phyloP scores from a whole-genome alignment of 257 asterid genomes.

The Voacanga thouarsii region DNA sequence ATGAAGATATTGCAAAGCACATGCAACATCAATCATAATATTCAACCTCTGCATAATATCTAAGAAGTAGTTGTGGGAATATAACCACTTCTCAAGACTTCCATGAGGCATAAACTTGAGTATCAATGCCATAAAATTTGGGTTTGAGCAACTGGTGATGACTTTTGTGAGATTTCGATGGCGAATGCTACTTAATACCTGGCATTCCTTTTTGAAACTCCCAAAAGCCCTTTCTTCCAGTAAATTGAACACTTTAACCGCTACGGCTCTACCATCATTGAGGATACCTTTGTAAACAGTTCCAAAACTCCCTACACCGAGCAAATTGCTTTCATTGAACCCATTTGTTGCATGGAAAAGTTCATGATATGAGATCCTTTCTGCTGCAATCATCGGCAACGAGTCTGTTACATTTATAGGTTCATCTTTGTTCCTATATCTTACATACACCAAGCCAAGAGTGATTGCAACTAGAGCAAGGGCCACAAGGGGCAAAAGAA shows the following conservation, averaged over 20 bases:
- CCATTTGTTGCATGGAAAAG: no score
- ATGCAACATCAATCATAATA: not conserved
- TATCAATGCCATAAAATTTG: not conserved
- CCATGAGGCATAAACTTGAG: not conserved
- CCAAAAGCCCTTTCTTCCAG: not conserved
- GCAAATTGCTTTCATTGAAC: no score
- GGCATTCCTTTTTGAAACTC: not conserved
- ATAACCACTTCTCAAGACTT: slow-evolving; percentile 5
- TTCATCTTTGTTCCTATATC: no score
- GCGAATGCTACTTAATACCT: not conserved
- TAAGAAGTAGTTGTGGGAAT: not conserved
- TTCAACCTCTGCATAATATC: not conserved
- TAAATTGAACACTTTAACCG: slow-evolving; percentile 10
- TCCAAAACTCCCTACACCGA: no score
- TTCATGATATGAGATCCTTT: no score
- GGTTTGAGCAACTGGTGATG: not conserved
- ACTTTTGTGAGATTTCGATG: not conserved
- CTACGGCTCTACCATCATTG: not conserved
- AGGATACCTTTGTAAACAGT: not conserved
- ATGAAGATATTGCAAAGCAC: slow-evolving; percentile 9
- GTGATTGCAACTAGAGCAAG: no score
- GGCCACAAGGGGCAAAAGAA: no score
- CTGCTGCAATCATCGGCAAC: no score
- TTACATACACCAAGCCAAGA: no score
- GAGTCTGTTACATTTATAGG: no score